Base-by-base conservation (phyloP, 768 basidiomycete genomes). In the Boletus sp. region DNA sequence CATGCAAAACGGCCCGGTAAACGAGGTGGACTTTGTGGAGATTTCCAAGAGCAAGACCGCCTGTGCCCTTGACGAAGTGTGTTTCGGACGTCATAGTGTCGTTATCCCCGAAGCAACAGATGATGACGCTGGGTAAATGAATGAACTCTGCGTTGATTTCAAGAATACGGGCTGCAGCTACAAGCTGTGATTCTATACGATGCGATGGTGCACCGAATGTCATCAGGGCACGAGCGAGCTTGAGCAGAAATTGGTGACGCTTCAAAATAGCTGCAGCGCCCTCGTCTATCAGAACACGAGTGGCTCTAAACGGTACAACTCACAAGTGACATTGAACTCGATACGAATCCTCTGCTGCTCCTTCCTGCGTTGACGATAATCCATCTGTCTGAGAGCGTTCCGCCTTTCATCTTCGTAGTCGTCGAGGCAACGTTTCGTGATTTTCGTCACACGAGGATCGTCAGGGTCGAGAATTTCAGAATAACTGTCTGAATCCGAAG, bases 71-170 rank as follows among this genome's bases (percentile, higher is more conserved):
- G 71, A 95, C 80, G 72, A 96, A 93, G 71, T 94, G 84, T 29
- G 93, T 93, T 71, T 94, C 90, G 32, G 90, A 90, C 1, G 89
- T 89, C 62, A 90, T 90, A n/a, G 91, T 88, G 60, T 92, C 91
- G 60, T 85, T 85, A 68, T 96, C 92, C 15, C 90, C 90, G 67
- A 96, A 96, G 40, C 90, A 92, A 61, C 87, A 89, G 52, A 97
- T 90, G 62, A 92, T 88, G 60, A 91, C 81, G 17, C 80, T 82
- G 24, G 90, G 91, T 14, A 92, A 76, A 72, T 94, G 89, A 40
- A 96, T 89, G 68, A 94, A 95, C 69, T 95, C 92, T 45, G 92
- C 92, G 69, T 92, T 86, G 53, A 97, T 84, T 65, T 94, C 93
- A 17, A 98, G 85, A 51, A 94, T 93, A 15, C 86, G 82, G 0